Evolutionary conservation across 176 grass and related monocot species (phyloP), one percentile per base, ranked within the genome.

Genomic region (Echinochloa phyllopogon): DNA sequence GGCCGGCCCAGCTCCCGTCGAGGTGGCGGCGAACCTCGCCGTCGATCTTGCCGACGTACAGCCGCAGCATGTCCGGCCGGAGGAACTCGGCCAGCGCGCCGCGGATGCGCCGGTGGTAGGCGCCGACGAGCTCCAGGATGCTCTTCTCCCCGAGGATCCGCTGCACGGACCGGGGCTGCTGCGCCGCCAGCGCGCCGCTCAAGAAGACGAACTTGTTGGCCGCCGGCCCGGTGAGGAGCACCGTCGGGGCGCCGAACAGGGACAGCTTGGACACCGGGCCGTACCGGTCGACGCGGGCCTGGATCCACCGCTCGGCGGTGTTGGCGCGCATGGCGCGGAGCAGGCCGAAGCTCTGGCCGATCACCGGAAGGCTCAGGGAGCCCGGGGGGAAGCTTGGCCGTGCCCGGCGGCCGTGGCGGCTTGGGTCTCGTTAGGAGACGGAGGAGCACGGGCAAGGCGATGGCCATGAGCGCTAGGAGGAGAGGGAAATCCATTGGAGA

Each of bases 181-280:
- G 80, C 39, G 42, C 24, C 40, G 17, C 74, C 24, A 93, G 29
- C 13, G 58, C 73, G 6, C 49, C 39, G 38, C 47, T 93, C 63
- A 84, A 71, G 83, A 93, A 88, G 58, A 80, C 3, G 78, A 90
- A 83, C 91, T 75, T 78, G 85, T 93, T 85, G 3, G 82, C 91
- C 15, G 72, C 88, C 0, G 82, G 72, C 0, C 88, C 85, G 3
- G 78, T 51, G 50, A 75, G 50, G 50, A 75, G 79, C 64, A 94
- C 83, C 18, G 78, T 83, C 55, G 82, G 85, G n/a, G 40, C 17
- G 67, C 82, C 82, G 41, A 94, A 90, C 38, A 94, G 86, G 2
- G 88, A 93, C 21, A 93, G 78, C 86, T 93, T 93, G 4, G 78
- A 93, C 23, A 93, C 89, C 3, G 86, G 62, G 12, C 92, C 92